phyloP scores from a whole-genome alignment of 2,329 filamentous ascomycete genomes.

The Epichloe bromicola region DNA sequence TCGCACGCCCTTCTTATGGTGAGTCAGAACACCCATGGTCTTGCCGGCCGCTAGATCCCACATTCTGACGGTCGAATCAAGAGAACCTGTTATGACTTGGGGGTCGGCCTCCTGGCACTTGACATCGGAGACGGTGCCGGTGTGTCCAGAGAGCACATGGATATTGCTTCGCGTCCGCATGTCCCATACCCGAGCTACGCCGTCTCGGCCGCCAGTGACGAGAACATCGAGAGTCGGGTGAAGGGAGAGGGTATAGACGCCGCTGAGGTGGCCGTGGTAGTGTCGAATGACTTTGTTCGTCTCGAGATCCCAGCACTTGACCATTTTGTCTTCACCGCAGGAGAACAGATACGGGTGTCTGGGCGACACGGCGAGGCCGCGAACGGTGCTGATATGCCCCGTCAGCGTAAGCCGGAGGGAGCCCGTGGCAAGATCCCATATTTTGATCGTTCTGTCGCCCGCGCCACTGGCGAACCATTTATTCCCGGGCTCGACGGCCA shows the following conservation, averaged over 20 bases:
- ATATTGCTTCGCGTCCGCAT: slow-evolving; percentile 95
- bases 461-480: slow-evolving; percentile 96
- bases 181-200: slow-evolving; percentile 92
- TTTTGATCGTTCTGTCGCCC: slow-evolving; percentile 94
- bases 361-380: slow-evolving; percentile 82
- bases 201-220: slow-evolving; percentile 88
- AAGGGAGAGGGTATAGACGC: slow-evolving; percentile 85
- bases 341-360: slow-evolving; percentile 95
- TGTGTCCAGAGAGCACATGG: slow-evolving; percentile 85
- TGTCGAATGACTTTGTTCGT: slow-evolving; percentile 99
- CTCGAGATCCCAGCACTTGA: slow-evolving; percentile 98
- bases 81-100: slow-evolving; percentile 84
- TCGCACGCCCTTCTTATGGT: slow-evolving; percentile 96
- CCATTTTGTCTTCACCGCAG: slow-evolving; percentile 98
- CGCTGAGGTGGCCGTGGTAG: slow-evolving; percentile 93
- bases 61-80: slow-evolving; percentile 80
- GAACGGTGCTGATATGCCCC: slow-evolving; percentile 86
- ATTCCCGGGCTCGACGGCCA: slow-evolving; percentile 91
- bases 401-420: slow-evolving; percentile 76
- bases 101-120: slow-evolving; percentile 89
- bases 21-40: slow-evolving; percentile 87
- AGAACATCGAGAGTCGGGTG: slow-evolving; percentile 92
- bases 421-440: slow-evolving; percentile 90
- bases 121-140: slow-evolving; percentile 76
- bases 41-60: slow-evolving; percentile 97